These are phyloP conservation scores for Dittrichia graveolens DNA, from an alignment of 129 eudicot species.

Conservation along the genomic window DNA sequence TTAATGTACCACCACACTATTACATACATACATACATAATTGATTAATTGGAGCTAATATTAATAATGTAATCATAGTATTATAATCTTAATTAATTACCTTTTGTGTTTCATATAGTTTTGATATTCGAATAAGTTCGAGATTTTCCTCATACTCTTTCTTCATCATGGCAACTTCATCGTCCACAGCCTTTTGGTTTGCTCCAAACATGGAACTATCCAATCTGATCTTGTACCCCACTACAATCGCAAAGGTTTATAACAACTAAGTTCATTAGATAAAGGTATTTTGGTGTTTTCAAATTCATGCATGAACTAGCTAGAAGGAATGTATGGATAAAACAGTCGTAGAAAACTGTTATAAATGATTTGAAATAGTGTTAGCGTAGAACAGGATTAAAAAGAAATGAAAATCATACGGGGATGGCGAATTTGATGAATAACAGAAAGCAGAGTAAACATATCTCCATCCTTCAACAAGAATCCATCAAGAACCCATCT, in stretches of 20 bases:
- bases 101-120: conserved; percentile 37
- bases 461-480: conserved; percentile 42
- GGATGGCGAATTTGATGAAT: conserved; percentile 41
- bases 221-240: conserved; percentile 52
- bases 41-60: too few relatives aligned
- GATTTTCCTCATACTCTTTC: conserved; percentile 36
- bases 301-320: neutral
- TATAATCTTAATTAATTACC: conserved; percentile 15
- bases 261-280: neutral
- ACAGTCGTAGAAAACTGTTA: too few relatives aligned
- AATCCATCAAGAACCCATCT: conserved; percentile 47
- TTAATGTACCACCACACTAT: too few relatives aligned
- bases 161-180: conserved; percentile 41
- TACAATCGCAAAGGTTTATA: conserved; percentile 24
- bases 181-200: conserved; percentile 37
- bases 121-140: conserved; percentile 40
- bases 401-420: conserved; percentile 31
- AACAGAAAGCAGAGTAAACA: conserved; percentile 40
- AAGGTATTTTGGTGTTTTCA: neutral
- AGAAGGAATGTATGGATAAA: too few relatives aligned
- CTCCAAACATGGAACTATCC: conserved; percentile 48
- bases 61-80: too few relatives aligned
- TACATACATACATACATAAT: too few relatives aligned
- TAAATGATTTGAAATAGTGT: too few relatives aligned
- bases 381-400: too few relatives aligned